Percentiles rank a stretch among this genome's conserved stretches.
These are phyloP conservation scores for Cryptosporidium tyzzeri DNA, from an alignment of 169 alveolate species.

Conservation along the genomic window DNA sequence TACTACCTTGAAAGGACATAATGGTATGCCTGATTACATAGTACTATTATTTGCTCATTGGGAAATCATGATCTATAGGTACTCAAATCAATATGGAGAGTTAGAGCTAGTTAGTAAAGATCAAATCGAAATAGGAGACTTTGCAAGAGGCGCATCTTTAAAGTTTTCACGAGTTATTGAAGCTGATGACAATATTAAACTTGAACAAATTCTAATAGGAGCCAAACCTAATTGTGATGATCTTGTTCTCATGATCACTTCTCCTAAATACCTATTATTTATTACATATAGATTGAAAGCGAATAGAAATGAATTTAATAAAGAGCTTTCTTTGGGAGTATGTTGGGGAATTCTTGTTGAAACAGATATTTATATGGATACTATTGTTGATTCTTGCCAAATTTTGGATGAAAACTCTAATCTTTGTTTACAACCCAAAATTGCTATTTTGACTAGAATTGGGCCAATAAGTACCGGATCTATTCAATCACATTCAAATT, in stretches of 20 bases:
- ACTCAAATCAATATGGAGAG: conserved; percentile 24
- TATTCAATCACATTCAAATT: conserved; percentile 66
- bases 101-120: conserved; percentile 51
- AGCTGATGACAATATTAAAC: conserved; percentile 36
- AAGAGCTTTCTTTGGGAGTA: conserved; percentile 1
- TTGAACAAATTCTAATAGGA: conserved; percentile 19
- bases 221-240: background rate
- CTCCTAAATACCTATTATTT: conserved; percentile 36
- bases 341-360: conserved; percentile 60
- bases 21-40: conserved; percentile 30
- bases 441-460: conserved; percentile 42
- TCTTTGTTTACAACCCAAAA: conserved; percentile 48
- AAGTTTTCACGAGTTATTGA: background rate
- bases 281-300: conserved; percentile 13
- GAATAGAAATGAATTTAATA: background rate
- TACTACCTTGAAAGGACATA: conserved; percentile 27
- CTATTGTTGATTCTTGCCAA: conserved; percentile 52
- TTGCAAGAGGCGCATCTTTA: background rate
- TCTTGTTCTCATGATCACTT: conserved; percentile 43
- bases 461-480: conserved; percentile 70
- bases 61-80: conserved; percentile 30
- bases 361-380: conserved; percentile 47
- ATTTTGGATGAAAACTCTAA: conserved; percentile 20
- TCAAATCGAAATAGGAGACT: conserved; percentile 31
- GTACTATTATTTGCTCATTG: conserved; percentile 37